phyloP scores from a whole-genome alignment of 2,329 filamentous ascomycete species.

The Monosporascus ibericus region DNA sequence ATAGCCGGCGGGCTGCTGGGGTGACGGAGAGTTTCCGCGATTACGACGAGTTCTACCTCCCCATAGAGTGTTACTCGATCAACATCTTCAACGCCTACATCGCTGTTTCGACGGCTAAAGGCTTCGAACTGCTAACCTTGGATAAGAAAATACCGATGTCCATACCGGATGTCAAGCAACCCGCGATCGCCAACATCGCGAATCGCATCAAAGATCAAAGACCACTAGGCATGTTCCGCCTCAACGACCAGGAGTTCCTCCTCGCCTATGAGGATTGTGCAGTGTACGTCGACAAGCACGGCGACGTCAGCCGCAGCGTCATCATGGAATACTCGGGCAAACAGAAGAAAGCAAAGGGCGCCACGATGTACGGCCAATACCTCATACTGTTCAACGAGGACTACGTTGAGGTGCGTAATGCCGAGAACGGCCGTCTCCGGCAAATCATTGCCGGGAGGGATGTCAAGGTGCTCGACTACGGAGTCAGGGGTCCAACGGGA shows the following conservation, averaged over 20 bases:
- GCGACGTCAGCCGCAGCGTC: slow-evolving; percentile 86
- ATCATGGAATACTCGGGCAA: slow-evolving; percentile 99
- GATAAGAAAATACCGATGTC: slow-evolving; percentile 97
- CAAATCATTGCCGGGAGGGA: slow-evolving; percentile 93
- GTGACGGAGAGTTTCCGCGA: slow-evolving; percentile 94
- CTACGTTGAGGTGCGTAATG: slow-evolving; percentile 95
- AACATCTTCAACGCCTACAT: slow-evolving; percentile 95
- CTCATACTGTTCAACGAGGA: slow-evolving; percentile 91
- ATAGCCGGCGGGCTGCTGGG: slow-evolving; percentile 55
- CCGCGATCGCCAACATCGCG: slow-evolving; percentile 78
- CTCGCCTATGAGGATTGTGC: slow-evolving; percentile 93
- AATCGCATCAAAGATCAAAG: slow-evolving; percentile 74
- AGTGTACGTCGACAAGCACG: slow-evolving; percentile 97
- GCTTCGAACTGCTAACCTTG: slow-evolving; percentile 90
- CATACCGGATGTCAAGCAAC: slow-evolving; percentile 77
- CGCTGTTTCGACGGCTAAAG: slow-evolving; percentile 83
- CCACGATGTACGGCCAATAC: slow-evolving; percentile 87
- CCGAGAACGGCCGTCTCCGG: slow-evolving; percentile 85
- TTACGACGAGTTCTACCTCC: slow-evolving; percentile 98
- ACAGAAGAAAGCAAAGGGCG: slow-evolving; percentile 67
- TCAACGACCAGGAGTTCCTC: slow-evolving; percentile 87
- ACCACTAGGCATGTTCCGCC: slow-evolving; percentile 92
- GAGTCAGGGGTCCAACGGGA: slow-evolving; percentile 57
- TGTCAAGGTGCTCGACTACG: slow-evolving; percentile 85
- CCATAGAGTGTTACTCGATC: slow-evolving; percentile 87